Conservation (phyloP, 2,329 filamentous ascomycete genomes). For the Phaeosphaeriaceae sp. region DNA sequence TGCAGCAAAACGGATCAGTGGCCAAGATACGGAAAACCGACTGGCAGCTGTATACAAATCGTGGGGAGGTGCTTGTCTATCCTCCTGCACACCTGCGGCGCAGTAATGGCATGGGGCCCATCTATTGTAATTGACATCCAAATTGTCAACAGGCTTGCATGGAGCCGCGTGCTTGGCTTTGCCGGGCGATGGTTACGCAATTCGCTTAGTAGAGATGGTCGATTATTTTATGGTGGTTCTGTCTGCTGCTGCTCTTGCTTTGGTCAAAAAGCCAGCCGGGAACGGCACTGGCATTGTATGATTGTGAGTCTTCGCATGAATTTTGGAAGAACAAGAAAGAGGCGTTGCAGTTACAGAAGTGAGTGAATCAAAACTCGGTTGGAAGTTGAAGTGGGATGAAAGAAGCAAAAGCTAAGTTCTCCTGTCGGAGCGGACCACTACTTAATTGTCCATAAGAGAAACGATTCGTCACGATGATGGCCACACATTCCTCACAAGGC, state of each 20-base stretch:
- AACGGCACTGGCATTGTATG: not conserved
- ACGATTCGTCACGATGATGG: not conserved
- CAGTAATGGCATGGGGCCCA: not conserved
- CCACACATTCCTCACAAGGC: slow-evolving; percentile 13
- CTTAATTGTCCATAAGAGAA: too few species aligned
- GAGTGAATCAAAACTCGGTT: not conserved
- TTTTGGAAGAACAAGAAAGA: too few species aligned
- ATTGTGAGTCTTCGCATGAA: too few species aligned
- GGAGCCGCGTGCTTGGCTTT: too few species aligned
- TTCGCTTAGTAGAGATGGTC: too few species aligned
- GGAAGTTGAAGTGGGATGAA: not conserved
- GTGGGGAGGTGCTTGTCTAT: not conserved
- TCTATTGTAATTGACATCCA: not conserved
- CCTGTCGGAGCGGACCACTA: not conserved
- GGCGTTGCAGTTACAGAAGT: too few species aligned
- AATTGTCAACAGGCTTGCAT: too few species aligned
- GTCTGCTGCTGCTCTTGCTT: not conserved
- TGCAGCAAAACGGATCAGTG: not conserved
- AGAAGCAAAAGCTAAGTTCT: not conserved
- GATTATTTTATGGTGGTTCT: too few species aligned
- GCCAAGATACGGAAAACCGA: not conserved
- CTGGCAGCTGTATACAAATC: not conserved
- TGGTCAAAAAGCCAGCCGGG: not conserved
- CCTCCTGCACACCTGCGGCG: slow-evolving; percentile 5
- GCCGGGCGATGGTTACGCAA: too few species aligned